Evolutionary conservation across 495 filamentous ascomycete genomes (phyloP).

Genomic region (Trichoderma asperelloides): DNA sequence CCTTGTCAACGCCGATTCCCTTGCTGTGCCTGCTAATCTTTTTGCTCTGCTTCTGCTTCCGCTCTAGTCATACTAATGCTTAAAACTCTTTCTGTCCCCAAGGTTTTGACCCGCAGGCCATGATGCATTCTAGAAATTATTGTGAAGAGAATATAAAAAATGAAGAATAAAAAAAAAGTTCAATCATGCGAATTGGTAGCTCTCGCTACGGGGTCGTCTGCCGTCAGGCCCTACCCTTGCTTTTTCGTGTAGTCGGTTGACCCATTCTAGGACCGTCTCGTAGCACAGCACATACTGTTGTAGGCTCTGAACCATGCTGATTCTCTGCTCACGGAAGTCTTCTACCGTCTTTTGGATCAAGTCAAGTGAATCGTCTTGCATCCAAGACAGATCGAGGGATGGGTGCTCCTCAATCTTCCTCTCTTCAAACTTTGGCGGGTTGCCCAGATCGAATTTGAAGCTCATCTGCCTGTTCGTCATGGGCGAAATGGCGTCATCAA

Average conservation of each 20-base stretch:
- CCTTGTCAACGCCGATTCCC: conserved; percentile 8
- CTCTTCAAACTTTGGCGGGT: not conserved
- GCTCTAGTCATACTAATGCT: not conserved
- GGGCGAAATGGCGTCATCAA: conserved; percentile 7
- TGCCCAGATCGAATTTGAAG: not conserved
- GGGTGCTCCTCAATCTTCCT: not conserved
- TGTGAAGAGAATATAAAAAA: not conserved
- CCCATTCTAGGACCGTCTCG: conserved; percentile 89
- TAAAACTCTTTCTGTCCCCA: not conserved
- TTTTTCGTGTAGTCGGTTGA: conserved; percentile 35
- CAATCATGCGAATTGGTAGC: conserved; percentile 12
- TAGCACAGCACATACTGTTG: conserved; percentile 95
- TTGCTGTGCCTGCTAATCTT: not conserved
- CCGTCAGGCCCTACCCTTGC: conserved; percentile 23
- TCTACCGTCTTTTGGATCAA: conserved; percentile 77
- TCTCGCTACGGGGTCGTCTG: conserved; percentile 23
- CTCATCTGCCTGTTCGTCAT: not conserved
- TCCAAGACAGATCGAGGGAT: conserved; percentile 27
- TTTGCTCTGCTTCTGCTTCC: not conserved
- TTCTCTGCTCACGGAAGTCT: conserved; percentile 76
- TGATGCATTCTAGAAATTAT: not conserved
- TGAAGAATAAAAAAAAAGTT: not conserved
- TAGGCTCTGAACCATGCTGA: conserved; percentile 96
- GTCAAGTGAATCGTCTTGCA: conserved; percentile 54
- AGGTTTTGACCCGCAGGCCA: not conserved